phyloP scores from a whole-genome alignment of 202 grass and related monocot genomes.

The Musa balbisiana region DNA sequence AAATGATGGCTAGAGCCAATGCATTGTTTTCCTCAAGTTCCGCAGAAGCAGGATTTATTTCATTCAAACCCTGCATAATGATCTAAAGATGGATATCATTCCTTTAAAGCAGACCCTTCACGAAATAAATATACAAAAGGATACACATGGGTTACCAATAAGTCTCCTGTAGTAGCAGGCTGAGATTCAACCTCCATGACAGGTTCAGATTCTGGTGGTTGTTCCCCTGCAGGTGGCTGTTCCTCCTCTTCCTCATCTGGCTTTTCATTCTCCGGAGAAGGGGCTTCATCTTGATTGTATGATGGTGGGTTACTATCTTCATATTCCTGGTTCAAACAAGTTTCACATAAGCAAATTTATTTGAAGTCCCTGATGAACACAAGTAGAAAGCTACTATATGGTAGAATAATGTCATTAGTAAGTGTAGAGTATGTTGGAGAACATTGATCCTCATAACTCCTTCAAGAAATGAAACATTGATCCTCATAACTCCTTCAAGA shows the following conservation, averaged over 20 bases:
- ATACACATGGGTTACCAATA: slow-evolving; percentile 50
- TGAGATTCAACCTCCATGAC: slow-evolving; percentile 33
- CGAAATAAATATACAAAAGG: background rate
- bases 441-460: background rate
- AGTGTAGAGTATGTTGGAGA: background rate
- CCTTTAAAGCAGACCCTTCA: slow-evolving; percentile 48
- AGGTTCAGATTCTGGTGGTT: slow-evolving; percentile 20
- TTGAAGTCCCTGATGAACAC: background rate
- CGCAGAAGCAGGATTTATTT: slow-evolving; percentile 63
- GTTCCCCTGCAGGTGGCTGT: slow-evolving; percentile 40
- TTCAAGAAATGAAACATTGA: background rate
- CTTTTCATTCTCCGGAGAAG: slow-evolving; percentile 31
- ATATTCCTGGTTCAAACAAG: slow-evolving; percentile 30
- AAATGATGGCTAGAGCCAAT: slow-evolving; percentile 73
- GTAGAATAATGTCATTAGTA: background rate
- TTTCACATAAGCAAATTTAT: background rate
- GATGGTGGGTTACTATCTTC: background rate
- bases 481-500: too few species aligned
- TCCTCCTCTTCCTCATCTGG: slow-evolving; percentile 32
- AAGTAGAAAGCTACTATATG: background rate
- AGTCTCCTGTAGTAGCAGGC: slow-evolving; percentile 38
- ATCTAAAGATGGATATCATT: slow-evolving; percentile 30
- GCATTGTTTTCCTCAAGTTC: slow-evolving; percentile 75
- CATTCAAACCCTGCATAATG: slow-evolving; percentile 47
- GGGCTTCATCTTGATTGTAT: slow-evolving; percentile 38